Conservation (phyloP, 345 rosid species). For the Salix brachista region DNA sequence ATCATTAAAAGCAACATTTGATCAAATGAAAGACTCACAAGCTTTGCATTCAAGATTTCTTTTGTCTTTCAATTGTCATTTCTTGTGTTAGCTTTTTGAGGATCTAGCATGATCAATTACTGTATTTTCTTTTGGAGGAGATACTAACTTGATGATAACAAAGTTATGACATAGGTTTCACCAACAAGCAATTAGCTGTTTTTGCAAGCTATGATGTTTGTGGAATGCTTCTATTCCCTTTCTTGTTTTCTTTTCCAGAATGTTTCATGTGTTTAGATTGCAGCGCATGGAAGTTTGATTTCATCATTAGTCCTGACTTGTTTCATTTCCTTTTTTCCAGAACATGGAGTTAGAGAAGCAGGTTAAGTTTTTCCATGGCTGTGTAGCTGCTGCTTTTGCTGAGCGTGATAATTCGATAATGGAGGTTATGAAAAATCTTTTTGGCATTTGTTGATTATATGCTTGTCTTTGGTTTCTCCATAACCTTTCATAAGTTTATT, state of each 20-base stretch:
- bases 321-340: constrained; percentile 36
- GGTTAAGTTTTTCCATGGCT: constrained; percentile 87
- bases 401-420: constrained; percentile 89
- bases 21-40: not conserved
- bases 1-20: not conserved
- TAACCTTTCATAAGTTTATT: not conserved
- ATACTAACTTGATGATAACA: not conserved
- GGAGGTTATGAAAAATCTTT: constrained; percentile 48
- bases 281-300: not conserved
- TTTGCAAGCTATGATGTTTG: not conserved
- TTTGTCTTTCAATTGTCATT: not conserved
- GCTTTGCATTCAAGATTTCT: not conserved
- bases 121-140: not conserved
- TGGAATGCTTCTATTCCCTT: not conserved
- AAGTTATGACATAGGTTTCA: not conserved
- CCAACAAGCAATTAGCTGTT: not conserved
- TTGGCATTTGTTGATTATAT: constrained; percentile 1
- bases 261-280: not conserved
- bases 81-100: not conserved
- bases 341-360: constrained; percentile 90
- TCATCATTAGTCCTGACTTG: constrained; percentile 7
- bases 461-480: not conserved
- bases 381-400: constrained; percentile 96
- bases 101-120: not conserved
- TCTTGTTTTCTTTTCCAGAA: not conserved